phyloP scores from a whole-genome alignment of 371 early-diverging fungal genomes.

The Spraguea lophii region DNA sequence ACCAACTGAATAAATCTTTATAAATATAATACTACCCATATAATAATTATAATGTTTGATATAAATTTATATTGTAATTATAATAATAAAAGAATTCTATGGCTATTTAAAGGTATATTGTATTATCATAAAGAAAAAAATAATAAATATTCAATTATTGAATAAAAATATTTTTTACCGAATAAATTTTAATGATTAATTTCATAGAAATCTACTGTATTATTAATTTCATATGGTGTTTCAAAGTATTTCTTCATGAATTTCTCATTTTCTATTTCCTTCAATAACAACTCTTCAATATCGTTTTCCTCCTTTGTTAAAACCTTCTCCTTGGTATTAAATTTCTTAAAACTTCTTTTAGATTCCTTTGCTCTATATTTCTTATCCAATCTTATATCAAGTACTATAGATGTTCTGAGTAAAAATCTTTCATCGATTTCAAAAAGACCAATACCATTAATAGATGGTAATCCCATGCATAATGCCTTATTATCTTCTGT shows the following conservation, averaged over 20 bases:
- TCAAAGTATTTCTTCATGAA: constrained; percentile 26
- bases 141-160: too few species aligned
- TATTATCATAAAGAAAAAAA: too few species aligned
- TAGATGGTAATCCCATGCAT: constrained; percentile 19
- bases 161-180: background rate
- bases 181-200: background rate
- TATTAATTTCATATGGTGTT: constrained; percentile 15
- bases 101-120: too few species aligned
- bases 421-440: constrained; percentile 42
- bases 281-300: constrained; percentile 3
- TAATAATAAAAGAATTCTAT: too few species aligned
- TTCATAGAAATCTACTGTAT: background rate
- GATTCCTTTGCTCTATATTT: background rate
- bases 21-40: too few species aligned
- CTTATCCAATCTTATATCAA: constrained; percentile 16
- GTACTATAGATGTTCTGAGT: constrained; percentile 22
- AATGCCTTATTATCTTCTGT: constrained; percentile 26
- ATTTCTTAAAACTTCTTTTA: too few species aligned
- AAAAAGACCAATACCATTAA: constrained; percentile 31
- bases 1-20: too few species aligned
- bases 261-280: constrained; percentile 2
- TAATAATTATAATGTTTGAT: too few species aligned
- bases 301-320: too few species aligned
- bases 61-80: too few species aligned
- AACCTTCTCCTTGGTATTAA: too few species aligned